Conservation (phyloP, 805 yeast species). For the Zygosaccharomyces siamensis region DNA sequence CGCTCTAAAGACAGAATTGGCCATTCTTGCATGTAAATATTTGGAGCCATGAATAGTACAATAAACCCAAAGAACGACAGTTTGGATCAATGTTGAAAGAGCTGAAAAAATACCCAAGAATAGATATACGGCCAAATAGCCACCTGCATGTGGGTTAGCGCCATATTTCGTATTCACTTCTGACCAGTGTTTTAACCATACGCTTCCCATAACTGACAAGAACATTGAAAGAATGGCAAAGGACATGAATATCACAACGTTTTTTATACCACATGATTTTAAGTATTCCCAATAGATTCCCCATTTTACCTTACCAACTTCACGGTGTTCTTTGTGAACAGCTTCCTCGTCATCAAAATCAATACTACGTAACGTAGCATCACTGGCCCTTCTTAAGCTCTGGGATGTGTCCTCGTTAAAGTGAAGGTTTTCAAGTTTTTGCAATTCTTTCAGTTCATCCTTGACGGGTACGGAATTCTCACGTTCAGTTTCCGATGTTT, state of each 20-base stretch:
- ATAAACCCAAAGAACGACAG: conserved; percentile 66
- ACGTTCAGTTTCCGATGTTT: conserved; percentile 9
- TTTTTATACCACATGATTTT: conserved; percentile 71
- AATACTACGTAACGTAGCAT: conserved; percentile 35
- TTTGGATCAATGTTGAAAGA: conserved; percentile 55
- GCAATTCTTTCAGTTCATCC: conserved; percentile 31
- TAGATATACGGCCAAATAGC: conserved; percentile 71
- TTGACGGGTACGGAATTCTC: conserved; percentile 27
- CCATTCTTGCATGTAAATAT: conserved; percentile 70
- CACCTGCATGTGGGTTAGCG: conserved; percentile 64
- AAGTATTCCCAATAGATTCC: conserved; percentile 78
- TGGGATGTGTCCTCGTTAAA: conserved; percentile 31
- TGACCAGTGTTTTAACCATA: conserved; percentile 98
- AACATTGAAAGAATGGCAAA: conserved; percentile 56
- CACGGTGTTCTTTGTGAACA: conserved; percentile 64
- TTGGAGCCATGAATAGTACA: conserved; percentile 82
- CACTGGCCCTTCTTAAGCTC: conserved; percentile 60
- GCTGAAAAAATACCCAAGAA: conserved; percentile 69
- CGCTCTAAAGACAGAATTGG: conserved; percentile 67
- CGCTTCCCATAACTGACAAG: conserved; percentile 61
- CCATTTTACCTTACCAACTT: conserved; percentile 93
- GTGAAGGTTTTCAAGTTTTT: conserved; percentile 27
- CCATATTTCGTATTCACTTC: conserved; percentile 73
- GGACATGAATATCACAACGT: conserved; percentile 53
- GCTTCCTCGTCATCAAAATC: conserved; percentile 37